Evolutionary conservation across 208 protist species (phyloP).

Genomic region (Phytomonas sp.): DNA sequence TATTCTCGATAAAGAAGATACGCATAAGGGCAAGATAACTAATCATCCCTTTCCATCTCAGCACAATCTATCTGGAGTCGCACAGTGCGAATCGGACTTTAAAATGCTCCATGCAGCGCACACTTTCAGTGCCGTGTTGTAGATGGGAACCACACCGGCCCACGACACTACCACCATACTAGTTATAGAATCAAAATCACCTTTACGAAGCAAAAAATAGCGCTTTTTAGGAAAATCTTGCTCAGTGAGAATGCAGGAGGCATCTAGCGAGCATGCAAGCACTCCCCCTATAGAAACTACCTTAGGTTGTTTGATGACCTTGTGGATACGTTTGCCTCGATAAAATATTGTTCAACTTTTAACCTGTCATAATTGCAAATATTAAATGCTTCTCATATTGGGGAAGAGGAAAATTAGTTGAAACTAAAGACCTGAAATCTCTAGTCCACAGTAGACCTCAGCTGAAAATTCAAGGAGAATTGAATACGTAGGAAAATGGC

Average conservation of each 20-base stretch:
- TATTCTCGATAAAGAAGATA: neutral
- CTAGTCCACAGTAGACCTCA: neutral
- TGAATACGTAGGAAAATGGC: neutral
- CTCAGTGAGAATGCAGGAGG: neutral
- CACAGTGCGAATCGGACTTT: neutral
- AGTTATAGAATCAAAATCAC: neutral
- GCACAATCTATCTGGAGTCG: neutral
- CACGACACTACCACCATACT: neutral
- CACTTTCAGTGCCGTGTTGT: neutral
- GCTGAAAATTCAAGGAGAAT: neutral
- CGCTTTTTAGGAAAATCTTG: neutral
- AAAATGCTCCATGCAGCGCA: neutral
- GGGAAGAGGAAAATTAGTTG: neutral
- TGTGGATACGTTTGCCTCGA: neutral
- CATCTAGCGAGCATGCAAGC: neutral
- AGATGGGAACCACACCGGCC: neutral
- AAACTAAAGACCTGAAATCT: neutral
- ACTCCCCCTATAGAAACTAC: neutral
- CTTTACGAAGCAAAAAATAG: neutral
- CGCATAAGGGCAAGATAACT: neutral
- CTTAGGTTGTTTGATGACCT: neutral
- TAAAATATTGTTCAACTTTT: neutral
- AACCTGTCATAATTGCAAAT: neutral
- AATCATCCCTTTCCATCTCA: neutral
- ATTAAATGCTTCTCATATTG: neutral